These are phyloP conservation scores for Fusarium drepaniforme DNA, from an alignment of 2,329 filamentous ascomycete species.

Conservation along the genomic window DNA sequence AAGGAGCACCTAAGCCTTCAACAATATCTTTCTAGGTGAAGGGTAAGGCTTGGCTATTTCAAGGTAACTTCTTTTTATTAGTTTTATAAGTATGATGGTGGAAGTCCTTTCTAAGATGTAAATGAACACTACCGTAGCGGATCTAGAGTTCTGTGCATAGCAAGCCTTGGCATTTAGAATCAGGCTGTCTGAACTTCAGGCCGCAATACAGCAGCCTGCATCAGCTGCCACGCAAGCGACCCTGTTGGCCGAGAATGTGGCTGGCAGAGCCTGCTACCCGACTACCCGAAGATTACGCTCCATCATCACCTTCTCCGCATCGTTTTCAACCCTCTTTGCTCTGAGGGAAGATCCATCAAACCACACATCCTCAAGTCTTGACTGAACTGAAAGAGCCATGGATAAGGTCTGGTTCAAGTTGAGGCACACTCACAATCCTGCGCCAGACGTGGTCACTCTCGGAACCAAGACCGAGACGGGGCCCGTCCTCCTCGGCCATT, in stretches of 20 bases:
- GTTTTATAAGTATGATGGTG: too few relatives aligned
- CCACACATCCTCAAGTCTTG: too few relatives aligned
- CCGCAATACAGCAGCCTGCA: background rate
- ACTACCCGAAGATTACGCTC: background rate
- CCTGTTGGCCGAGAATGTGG: background rate
- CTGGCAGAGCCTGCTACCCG: background rate
- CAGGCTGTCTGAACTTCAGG: background rate
- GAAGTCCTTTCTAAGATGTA: background rate
- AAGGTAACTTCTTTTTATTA: too few relatives aligned
- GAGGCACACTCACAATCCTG: background rate
- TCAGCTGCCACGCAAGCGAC: background rate
- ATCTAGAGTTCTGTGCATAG: background rate
- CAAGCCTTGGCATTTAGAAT: background rate
- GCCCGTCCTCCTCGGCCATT: background rate
- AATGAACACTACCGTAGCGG: background rate
- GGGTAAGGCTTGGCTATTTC: too few relatives aligned
- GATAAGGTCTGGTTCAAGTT: background rate
- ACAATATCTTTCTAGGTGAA: too few relatives aligned
- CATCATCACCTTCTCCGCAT: background rate
- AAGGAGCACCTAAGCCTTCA: too few relatives aligned
- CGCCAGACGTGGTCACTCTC: background rate
- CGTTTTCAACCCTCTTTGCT: background rate
- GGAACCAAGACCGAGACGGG: background rate
- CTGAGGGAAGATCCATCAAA: too few relatives aligned
- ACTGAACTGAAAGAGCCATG: background rate